These are phyloP conservation scores for Cubamyces sp. DNA, from an alignment of 768 basidiomycete genomes.

Conservation along the genomic window DNA sequence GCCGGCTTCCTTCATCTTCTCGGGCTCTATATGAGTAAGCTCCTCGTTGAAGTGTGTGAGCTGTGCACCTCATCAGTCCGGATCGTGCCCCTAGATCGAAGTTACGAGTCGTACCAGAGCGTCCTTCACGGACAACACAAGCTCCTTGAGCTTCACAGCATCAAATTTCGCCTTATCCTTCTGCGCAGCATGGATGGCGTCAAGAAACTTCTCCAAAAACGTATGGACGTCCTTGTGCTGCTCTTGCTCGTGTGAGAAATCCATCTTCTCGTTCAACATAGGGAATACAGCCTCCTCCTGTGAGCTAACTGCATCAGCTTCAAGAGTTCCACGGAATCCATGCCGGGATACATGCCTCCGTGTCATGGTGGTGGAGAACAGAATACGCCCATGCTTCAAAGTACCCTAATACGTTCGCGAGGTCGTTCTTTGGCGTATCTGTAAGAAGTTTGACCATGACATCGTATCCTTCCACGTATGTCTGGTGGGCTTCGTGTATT, in stretches of 20 bases:
- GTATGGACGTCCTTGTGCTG: constrained; percentile 43
- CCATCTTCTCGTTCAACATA: constrained; percentile 42
- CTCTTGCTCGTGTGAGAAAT: constrained; percentile 41
- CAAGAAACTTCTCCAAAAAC: constrained; percentile 35
- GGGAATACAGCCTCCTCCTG: constrained; percentile 43
- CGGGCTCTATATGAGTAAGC: too few relatives aligned
- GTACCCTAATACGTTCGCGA: constrained; percentile 46
- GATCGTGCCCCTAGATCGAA: not conserved
- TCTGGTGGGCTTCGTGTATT: constrained; percentile 40
- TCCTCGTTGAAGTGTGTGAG: constrained; percentile 44
- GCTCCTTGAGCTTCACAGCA: constrained; percentile 31
- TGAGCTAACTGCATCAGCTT: not conserved
- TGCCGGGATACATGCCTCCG: constrained; percentile 31
- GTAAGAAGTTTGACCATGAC: constrained; percentile 41
- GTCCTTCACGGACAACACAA: constrained; percentile 36
- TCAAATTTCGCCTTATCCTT: constrained; percentile 39
- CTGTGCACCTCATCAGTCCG: constrained; percentile 23
- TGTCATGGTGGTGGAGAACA: constrained; percentile 42
- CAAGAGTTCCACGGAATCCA: too few relatives aligned
- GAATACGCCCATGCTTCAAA: constrained; percentile 42
- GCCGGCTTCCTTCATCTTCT: too few relatives aligned
- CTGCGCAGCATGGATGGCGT: constrained; percentile 31
- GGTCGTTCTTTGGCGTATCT: constrained; percentile 41
- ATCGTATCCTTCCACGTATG: constrained; percentile 42
- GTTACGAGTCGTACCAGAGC: constrained; percentile 35